Conservation (phyloP, 2,329 filamentous ascomycete genomes). For the Ceratocystis colombiana region DNA sequence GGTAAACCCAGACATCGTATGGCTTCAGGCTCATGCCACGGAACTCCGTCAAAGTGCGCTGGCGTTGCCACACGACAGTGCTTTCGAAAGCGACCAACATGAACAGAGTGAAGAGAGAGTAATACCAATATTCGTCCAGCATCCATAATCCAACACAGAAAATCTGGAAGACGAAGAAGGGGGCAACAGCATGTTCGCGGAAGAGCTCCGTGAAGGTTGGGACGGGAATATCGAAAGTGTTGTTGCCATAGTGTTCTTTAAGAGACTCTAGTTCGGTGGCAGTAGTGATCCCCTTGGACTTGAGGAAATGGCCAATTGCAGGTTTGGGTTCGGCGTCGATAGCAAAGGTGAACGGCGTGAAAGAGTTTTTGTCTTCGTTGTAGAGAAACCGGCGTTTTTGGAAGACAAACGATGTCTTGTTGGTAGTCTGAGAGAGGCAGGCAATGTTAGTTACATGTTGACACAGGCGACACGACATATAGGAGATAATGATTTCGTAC, state of each 20-base stretch:
- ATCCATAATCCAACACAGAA: conserved; percentile 99
- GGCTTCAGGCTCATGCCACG: conserved; percentile 99
- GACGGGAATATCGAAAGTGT: conserved; percentile 95
- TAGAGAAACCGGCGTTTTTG: conserved; percentile 96
- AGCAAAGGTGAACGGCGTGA: conserved; percentile 69
- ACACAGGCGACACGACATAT: background rate
- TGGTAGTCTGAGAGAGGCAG: conserved; percentile 45
- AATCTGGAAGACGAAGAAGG: conserved; percentile 98
- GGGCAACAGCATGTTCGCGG: conserved; percentile 95
- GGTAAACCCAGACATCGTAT: conserved; percentile 85
- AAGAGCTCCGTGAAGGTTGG: conserved; percentile 93
- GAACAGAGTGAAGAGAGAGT: conserved; percentile 95
- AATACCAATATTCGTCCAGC: conserved; percentile 99
- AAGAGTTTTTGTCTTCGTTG: conserved; percentile 58
- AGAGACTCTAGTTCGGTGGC: conserved; percentile 67
- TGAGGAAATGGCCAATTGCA: conserved; percentile 64
- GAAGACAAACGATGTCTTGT: conserved; percentile 82
- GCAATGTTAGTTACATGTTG: conserved; percentile 11
- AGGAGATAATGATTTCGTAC: conserved; percentile 33
- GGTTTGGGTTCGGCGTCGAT: conserved; percentile 83
- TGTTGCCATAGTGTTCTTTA: conserved; percentile 87
- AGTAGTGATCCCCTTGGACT: conserved; percentile 62
- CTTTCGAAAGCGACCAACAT: conserved; percentile 98
- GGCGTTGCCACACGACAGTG: conserved; percentile 97
- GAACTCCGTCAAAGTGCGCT: conserved; percentile 91